Percentiles rank a stretch among this genome's conserved stretches.
These are phyloP conservation scores for Lichtheimia hyalospora DNA, from an alignment of 371 early-diverging fungal genomes.

Conservation along the genomic window DNA sequence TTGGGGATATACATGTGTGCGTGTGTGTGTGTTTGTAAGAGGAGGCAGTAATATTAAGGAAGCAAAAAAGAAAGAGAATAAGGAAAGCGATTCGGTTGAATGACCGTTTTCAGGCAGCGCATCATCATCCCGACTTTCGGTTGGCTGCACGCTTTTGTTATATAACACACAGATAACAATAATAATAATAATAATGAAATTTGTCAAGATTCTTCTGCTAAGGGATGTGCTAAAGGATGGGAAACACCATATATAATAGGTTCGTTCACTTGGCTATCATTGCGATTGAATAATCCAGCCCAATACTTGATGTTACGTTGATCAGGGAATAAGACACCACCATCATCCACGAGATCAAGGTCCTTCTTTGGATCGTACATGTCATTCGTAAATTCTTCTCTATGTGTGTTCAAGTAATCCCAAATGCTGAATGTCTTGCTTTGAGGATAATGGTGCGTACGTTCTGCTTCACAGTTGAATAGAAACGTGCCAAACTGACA, in stretches of 20 bases:
- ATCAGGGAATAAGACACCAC: conserved; percentile 65
- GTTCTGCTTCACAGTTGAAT: conserved; percentile 86
- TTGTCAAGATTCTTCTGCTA: conserved; percentile 10
- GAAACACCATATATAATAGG: conserved; percentile 22
- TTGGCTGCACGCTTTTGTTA: too few species aligned
- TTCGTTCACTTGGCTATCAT: conserved; percentile 60
- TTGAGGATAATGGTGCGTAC: conserved; percentile 36
- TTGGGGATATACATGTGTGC: neutral
- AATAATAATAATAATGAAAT: too few species aligned
- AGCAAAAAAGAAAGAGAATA: neutral
- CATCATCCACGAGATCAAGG: conserved; percentile 47
- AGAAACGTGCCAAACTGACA: conserved; percentile 95
- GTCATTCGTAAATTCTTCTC: conserved; percentile 50
- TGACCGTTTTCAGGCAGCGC: neutral
- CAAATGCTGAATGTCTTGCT: conserved; percentile 74
- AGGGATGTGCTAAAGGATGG: conserved; percentile 10
- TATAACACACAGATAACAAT: neutral
- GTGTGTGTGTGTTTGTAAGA: too few species aligned
- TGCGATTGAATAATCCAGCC: conserved; percentile 65
- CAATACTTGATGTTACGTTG: conserved; percentile 68
- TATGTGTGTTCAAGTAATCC: conserved; percentile 71
- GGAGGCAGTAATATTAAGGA: neutral
- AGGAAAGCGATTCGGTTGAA: neutral
- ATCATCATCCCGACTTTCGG: neutral
- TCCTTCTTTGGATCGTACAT: conserved; percentile 55